Percentiles rank a stretch among this genome's conserved stretches.
phyloP scores from a whole-genome alignment of 257 asterid genomes.

The Striga asiatica region DNA sequence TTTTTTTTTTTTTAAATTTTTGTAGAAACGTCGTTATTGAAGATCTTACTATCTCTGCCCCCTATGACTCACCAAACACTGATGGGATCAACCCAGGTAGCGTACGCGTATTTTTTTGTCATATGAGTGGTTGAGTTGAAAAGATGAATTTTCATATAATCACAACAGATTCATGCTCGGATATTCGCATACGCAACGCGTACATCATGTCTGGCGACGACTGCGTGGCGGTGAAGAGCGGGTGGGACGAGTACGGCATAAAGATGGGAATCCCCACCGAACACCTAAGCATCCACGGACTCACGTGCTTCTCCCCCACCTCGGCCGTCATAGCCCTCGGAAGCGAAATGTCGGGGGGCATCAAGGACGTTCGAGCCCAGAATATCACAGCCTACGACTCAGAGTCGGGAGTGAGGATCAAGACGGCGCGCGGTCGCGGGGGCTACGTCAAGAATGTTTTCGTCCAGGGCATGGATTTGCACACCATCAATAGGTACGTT shows the following conservation, averaged over 20 bases:
- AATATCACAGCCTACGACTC: slow-evolving; percentile 43
- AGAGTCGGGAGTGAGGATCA: slow-evolving; percentile 48
- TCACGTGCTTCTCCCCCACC: slow-evolving; percentile 64
- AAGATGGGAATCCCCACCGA: slow-evolving; percentile 38
- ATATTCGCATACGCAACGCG: slow-evolving; percentile 48
- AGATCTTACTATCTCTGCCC: slow-evolving; percentile 44
- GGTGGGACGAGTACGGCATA: slow-evolving; percentile 67
- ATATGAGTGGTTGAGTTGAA: not conserved
- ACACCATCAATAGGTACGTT: slow-evolving; percentile 43
- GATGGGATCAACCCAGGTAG: slow-evolving; percentile 84
- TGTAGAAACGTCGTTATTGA: slow-evolving; percentile 47
- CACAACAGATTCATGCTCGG: slow-evolving; percentile 66
- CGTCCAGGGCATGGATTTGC: slow-evolving; percentile 25
- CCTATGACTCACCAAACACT: slow-evolving; percentile 49
- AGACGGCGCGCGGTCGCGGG: slow-evolving; percentile 49
- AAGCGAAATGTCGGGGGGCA: slow-evolving; percentile 83
- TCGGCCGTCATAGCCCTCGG: slow-evolving; percentile 76
- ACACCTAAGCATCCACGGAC: slow-evolving; percentile 36
- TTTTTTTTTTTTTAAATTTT: not conserved
- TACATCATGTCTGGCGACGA: slow-evolving; percentile 71
- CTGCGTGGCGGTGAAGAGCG: slow-evolving; percentile 69
- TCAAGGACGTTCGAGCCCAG: slow-evolving; percentile 52
- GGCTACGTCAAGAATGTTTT: slow-evolving; percentile 45
- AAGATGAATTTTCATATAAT: too few species aligned
- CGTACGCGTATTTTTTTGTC: not conserved